Base-by-base conservation (phyloP, 805 yeast species). In the Metschnikowia sp. region DNA sequence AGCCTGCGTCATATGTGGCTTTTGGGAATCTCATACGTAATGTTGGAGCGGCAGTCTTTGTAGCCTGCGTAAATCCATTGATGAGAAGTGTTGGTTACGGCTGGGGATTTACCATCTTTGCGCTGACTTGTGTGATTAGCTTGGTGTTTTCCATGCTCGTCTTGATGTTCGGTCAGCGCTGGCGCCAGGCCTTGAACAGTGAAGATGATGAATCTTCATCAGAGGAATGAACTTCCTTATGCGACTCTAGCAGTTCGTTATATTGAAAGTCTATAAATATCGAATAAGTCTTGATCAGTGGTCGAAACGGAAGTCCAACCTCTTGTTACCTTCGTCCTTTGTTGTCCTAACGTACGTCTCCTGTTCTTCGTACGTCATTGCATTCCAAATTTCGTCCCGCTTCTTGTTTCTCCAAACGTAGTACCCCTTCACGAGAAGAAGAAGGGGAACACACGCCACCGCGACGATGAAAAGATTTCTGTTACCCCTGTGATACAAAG, bases 401-500 rank as follows among this genome's bases (percentile, higher is more conserved):
- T 56, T 59, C 35, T 60, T 63, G 60, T 80, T 80, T 54, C 79
- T 63, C 52, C 55, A 60, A 8, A 61, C 58, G 47, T 75, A 77
- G 57, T 74, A 77, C 10, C 35, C 46, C 45, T 72, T 72, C 2
- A 72, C 55, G 0, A 59, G 44, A 3, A 69, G 18, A 44, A 54
- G 44, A n/a, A 50, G 32, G 1, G 59, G 58, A 19, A 54, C 32
- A 18, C 47, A 32, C 13, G 41, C 73, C 11, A 72, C 52, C 0
- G 66, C 69, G 41, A 74, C 65, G 12, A 45, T 41, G 32, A 55
- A 51, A 50, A 78, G 65, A 18, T 59, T 69, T 11, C 53, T 49
- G 51, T 84, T 83, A 37, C 90, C 92, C 19, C 75, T 63, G 36
- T 72, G 72, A 58, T 86, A 86, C 32, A 72, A 57, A 1, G 91